Percentiles rank a stretch among this genome's conserved stretches.
Conservation (phyloP, 1,139 yeast genomes). For the Debaryomyces sp. region DNA sequence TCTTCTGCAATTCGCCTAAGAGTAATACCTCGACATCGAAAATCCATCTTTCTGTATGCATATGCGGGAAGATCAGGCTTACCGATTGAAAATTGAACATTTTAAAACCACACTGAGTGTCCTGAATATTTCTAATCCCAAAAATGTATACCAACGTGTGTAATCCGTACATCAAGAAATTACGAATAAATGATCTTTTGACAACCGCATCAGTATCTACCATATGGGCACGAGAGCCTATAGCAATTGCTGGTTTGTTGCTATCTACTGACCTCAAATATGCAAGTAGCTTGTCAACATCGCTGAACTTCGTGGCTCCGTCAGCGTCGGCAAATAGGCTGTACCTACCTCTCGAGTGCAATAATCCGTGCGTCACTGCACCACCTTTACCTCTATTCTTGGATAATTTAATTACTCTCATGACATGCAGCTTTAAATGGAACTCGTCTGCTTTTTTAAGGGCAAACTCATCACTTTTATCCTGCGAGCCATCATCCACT, state of each 20-base stretch:
- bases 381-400: slow-evolving; percentile 96
- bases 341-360: slow-evolving; percentile 71
- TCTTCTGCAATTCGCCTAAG: slow-evolving; percentile 70
- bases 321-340: slow-evolving; percentile 95
- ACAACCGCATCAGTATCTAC: slow-evolving; percentile 96
- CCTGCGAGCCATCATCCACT: slow-evolving; percentile 91
- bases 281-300: slow-evolving; percentile 56
- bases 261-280: slow-evolving; percentile 31
- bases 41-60: slow-evolving; percentile 98
- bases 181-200: slow-evolving; percentile 83
- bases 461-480: slow-evolving; percentile 77
- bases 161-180: slow-evolving; percentile 89
- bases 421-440: slow-evolving; percentile 54
- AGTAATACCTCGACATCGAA: slow-evolving; percentile 92
- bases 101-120: slow-evolving; percentile 98
- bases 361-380: slow-evolving; percentile 93
- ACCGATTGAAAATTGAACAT: slow-evolving; percentile 77
- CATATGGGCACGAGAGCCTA: slow-evolving; percentile 97
- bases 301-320: slow-evolving; percentile 88
- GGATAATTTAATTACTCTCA: slow-evolving; percentile 69
- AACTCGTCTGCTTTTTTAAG: slow-evolving; percentile 59
- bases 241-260: slow-evolving; percentile 61
- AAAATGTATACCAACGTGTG: slow-evolving; percentile 84
- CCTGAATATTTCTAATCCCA: slow-evolving; percentile 84
- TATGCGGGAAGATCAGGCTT: slow-evolving; percentile 70